Base-by-base conservation (phyloP, 768 basidiomycete species). In the Calocera viscosa region DNA sequence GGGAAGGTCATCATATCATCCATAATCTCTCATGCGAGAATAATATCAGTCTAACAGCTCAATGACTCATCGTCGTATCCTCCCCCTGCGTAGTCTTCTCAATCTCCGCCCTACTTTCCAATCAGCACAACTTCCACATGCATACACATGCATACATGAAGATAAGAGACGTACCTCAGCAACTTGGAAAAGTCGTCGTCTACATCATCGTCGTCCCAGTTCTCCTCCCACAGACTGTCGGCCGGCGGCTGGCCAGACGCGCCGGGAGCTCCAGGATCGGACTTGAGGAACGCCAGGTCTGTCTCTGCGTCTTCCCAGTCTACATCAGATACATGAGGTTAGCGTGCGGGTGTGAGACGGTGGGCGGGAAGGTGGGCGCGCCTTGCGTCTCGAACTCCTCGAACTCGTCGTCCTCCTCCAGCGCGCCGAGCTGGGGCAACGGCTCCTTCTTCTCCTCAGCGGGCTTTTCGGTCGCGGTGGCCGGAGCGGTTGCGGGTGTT, bases 171-270 rank as follows among this genome's bases (percentile, higher is more conserved):
- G 71, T 74, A 94, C 96, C 96, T 85, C 71, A 99, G 79, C 77
- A 96, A 93, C 65, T 90, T 86, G 72, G 91, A 94, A 74, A 99
- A 99, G 71, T 96, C 93, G 72, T 97, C 94, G 75, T 95, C 95
- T 69, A 96, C 87, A 77, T 98, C 95, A 78, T 99, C 96, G 72
- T 99, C 96, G 73, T 99, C 96, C 96, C 96, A 99, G 75, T 97
- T 97, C 72, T 98, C 96, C 80, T 99, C 96, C 96, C 96, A 99
- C 12, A 99, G 80, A 73, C 93, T 91, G 76, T 96, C 87, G 19
- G 90, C 89, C 43, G 87, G 87, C 35, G 88, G 88, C 72, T 86
- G 87, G 1, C 87, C 90, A 14, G 81, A 85, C 2, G 88, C 89
- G 1, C 89, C 87, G 2, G 86, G 83, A 1, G 85, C 82, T 22